Base-by-base conservation (phyloP, 306 rosid genomes). In the Quercus ilex region DNA sequence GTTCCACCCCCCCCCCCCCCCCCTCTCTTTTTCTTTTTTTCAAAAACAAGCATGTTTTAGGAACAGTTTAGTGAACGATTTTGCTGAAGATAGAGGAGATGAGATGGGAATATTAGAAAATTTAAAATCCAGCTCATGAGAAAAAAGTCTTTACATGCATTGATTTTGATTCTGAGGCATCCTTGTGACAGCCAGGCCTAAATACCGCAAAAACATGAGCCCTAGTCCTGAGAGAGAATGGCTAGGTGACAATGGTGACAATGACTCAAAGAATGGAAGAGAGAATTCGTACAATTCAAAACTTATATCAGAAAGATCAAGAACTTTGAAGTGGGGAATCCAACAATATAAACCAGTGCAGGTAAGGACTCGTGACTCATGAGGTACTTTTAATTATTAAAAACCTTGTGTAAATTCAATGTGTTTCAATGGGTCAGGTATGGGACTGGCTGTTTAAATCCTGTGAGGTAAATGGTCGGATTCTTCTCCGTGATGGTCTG, bases 361-460 rank as follows among this genome's bases (percentile, higher is more conserved):
- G 92, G 98, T 85, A 65, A 71, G 86, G 71, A 71, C 55, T 69
- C 6, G 5, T 9, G 62, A 58, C 55, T 69, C 18, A 18, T 9
- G 67, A 58, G 68, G 31, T 7, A 35, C 71, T 33, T 21, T 33
- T 62, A 25, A 14, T 62, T 19, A 28, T 33, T 26, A 62, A 25
- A 13, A 13, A 18, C 13, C 63, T 4, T 52, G 73, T 57, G 21
- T 33, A 64, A 43, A 63, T 30, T 33, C 12, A 21, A 33, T 60
- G 19, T 25, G 25, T 74, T 57, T 55, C 46, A 33, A 65, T 65
- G 73, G 79, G 75, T 5, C 78, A 93, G 98, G 88, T 90, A 15
- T 93, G 97, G 94, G 97, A 88, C 73, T 93, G 94, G 94, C 85
- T 93, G 53, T 93, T 90, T 75, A 88, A 86, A 82, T 91, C 98